Evolutionary conservation across 305 asterid genomes (phyloP).

Genomic region (Fraxinus latifolia): DNA sequence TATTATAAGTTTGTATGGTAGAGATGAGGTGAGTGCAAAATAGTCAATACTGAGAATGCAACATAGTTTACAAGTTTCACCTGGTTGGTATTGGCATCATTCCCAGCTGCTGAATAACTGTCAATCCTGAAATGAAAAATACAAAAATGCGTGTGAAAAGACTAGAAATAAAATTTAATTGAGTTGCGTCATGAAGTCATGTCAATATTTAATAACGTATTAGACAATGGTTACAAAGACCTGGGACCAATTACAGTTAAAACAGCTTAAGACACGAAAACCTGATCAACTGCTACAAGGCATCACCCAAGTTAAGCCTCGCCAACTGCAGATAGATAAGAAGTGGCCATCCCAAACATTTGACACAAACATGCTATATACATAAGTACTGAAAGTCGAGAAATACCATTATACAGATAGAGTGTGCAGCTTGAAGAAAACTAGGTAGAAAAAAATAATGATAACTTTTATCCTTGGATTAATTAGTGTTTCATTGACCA

Average conservation of each 20-base stretch:
- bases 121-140: constrained; percentile 45
- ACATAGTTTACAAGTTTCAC: constrained; percentile 37
- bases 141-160: constrained; percentile 11
- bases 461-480: background rate
- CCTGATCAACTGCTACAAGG: background rate
- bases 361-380: background rate
- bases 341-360: background rate
- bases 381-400: background rate
- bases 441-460: background rate
- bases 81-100: constrained; percentile 60
- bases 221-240: background rate
- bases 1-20: background rate
- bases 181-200: background rate
- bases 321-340: background rate
- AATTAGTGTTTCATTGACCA: background rate
- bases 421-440: background rate
- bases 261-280: constrained; percentile 1
- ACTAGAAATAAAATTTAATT: constrained; percentile 16
- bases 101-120: constrained; percentile 36
- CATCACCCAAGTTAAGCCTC: background rate
- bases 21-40: background rate
- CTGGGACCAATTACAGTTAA: background rate
- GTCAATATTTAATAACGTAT: background rate
- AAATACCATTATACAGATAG: background rate
- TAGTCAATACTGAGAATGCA: constrained; percentile 9